Base-by-base conservation (phyloP, 2,329 filamentous ascomycete species). In the Apiospora pterosperma region DNA sequence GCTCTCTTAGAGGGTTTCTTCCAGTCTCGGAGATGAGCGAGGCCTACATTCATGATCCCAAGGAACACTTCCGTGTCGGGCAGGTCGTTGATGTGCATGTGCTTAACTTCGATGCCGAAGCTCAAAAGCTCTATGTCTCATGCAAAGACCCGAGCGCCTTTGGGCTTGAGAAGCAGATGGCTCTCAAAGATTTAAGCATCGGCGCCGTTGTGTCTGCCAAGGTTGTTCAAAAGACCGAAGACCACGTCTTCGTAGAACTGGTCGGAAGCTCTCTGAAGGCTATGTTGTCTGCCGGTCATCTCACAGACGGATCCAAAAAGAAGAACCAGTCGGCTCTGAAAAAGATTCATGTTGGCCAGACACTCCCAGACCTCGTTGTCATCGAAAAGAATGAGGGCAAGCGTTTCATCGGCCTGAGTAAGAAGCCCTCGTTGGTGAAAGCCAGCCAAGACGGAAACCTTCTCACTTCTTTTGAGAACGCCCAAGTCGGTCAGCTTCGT, bases 21-120 rank as follows among this genome's bases (percentile, higher is more conserved):
- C 96, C 96, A 2, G 90, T 97, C 0, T 92, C 92, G 1, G 95
- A 99, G 78, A 99, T 99, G 96, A 98, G 96, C 75, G 96, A 99
- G 76, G 93, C 94, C 12, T 97, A 91, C 74, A 97, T 99, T 72
- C 87, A 91, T 69, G 92, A 97, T 73, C 93, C 96, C 5, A 88
- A 87, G 58, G 89, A 96, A 73, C 94, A 98, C 78, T 99, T 99
- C 81, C 89, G 90, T 39, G 80, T 89, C 52, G 96, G 96, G 0
- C 96, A 99, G 76, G 95, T 97, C 1, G 90, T 99, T 69, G 96
- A 88, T 72, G 92, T 97, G 23, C 92, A 95, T 72, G 88, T 96
- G n/a, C 78, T 97, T 38, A 91, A 90, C 61, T 88, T 97, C 61
- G 89, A 97, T 70, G 81, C 88, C 1, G 88, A 90, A 64, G 82